A percentile compares a stretch with the other conserved stretches of the same genome.
Conservation (phyloP, 2,329 filamentous ascomycete species). For the Ustulina deusta region DNA sequence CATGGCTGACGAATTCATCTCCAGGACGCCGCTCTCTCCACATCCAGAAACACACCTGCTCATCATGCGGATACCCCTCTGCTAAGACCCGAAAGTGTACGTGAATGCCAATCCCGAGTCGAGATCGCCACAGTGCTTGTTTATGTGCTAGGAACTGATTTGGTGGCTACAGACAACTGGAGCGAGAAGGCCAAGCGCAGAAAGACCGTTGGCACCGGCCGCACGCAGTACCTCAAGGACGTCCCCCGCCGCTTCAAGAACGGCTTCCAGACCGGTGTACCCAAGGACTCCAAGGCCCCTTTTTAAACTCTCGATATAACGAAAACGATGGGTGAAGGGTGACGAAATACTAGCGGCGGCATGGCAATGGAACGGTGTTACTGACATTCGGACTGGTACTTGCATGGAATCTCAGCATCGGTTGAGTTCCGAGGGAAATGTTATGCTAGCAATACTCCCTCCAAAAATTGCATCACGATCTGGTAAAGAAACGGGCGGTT, state of each 20-base stretch:
- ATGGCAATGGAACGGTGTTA: conserved; percentile 53
- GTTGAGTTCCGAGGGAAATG: conserved; percentile 46
- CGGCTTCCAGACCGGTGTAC: conserved; percentile 91
- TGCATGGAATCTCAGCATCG: conserved; percentile 48
- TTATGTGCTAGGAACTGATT: conserved; percentile 29
- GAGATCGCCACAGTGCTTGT: conserved; percentile 39
- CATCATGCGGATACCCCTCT: conserved; percentile 94
- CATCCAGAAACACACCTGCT: conserved; percentile 99
- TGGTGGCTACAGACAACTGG: conserved; percentile 85
- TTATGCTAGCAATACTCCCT: conserved; percentile 49
- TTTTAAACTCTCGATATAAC: conserved; percentile 41
- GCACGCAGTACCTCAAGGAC: conserved; percentile 94
- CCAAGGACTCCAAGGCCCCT: conserved; percentile 78
- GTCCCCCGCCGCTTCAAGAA: conserved; percentile 96
- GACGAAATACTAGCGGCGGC: conserved; percentile 49
- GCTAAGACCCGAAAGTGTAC: conserved; percentile 99
- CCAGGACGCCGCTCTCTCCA: conserved; percentile 95
- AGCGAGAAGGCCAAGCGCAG: conserved; percentile 99
- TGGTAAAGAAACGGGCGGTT: conserved; percentile 43
- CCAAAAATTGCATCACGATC: conserved; percentile 51
- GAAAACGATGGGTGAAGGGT: conserved; percentile 53
- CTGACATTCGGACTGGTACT: conserved; percentile 52
- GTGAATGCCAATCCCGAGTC: conserved; percentile 51
- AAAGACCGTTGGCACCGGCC: conserved; percentile 98
- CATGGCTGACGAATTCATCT: conserved; percentile 26